phyloP scores from a whole-genome alignment of 345 rosid genomes.

The Salix exigua region DNA sequence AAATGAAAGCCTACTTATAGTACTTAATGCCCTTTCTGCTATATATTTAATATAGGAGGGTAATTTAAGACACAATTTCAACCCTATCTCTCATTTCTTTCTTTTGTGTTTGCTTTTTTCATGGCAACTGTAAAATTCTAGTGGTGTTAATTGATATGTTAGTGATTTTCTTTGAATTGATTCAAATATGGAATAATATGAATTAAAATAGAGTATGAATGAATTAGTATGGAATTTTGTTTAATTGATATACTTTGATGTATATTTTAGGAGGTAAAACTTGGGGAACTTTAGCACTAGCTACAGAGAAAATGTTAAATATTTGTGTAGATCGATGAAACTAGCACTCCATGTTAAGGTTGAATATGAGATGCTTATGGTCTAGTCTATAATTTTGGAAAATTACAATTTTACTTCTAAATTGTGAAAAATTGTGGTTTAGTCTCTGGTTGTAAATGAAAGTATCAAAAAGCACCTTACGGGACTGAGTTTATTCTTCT shows the following conservation, averaged over 20 bases:
- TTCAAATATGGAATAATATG: no score
- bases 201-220: not conserved
- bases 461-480: no score
- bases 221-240: not conserved
- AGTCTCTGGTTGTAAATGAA: not conserved
- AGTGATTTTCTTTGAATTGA: not conserved
- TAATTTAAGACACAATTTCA: not conserved
- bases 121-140: not conserved
- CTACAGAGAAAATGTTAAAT: no score
- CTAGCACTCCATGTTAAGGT: not conserved
- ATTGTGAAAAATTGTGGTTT: no score
- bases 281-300: no score
- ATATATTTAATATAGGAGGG: not conserved
- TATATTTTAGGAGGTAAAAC: no score
- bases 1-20: not conserved
- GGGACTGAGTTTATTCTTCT: no score
- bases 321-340: not conserved
- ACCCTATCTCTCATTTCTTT: not conserved
- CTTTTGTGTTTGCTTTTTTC: not conserved
- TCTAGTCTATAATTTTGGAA: no score
- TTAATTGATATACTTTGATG: not conserved
- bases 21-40: not conserved
- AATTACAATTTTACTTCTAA: no score
- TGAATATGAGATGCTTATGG: not conserved
- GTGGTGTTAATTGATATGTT: not conserved